Evolutionary conservation across 768 basidiomycete species (phyloP).

Genomic region (Tricholoma flavovirens): DNA sequence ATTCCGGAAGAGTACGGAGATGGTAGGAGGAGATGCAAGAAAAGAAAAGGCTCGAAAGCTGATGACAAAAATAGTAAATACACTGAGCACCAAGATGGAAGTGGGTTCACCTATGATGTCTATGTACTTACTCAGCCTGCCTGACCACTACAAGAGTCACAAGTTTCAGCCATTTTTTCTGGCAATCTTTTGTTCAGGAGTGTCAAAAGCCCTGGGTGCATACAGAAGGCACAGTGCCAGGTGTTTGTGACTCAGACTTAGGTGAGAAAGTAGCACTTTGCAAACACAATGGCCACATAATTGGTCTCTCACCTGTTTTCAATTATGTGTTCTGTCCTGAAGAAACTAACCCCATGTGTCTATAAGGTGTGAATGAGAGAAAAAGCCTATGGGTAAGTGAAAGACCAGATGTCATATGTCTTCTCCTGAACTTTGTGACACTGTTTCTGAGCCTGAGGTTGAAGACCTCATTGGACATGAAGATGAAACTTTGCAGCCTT

Average conservation of each 20-base stretch:
- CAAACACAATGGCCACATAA: constrained; percentile 11
- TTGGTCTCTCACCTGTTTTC: constrained; percentile 21
- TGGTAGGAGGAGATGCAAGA: too few species aligned
- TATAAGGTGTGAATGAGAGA: constrained; percentile 15
- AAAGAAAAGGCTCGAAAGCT: too few species aligned
- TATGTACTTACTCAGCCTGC: too few species aligned
- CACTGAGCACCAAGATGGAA: too few species aligned
- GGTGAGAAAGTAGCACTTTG: constrained; percentile 17
- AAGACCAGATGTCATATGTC: background rate
- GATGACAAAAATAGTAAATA: too few species aligned
- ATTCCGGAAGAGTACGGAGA: too few species aligned
- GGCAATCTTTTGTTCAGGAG: too few species aligned
- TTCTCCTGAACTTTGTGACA: background rate
- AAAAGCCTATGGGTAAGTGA: background rate
- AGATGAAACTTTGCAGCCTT: background rate
- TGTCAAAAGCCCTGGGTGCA: too few species aligned
- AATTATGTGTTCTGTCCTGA: constrained; percentile 25
- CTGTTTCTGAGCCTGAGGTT: background rate
- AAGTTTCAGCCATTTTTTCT: too few species aligned
- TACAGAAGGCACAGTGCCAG: too few species aligned
- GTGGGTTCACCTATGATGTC: too few species aligned
- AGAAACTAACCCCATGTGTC: constrained; percentile 19
- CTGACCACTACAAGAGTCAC: too few species aligned
- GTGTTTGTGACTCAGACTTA: background rate
- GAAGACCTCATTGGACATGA: background rate